Evolutionary conservation across 331 rosid genomes (phyloP).

Genomic region (Acacia pycnantha): DNA sequence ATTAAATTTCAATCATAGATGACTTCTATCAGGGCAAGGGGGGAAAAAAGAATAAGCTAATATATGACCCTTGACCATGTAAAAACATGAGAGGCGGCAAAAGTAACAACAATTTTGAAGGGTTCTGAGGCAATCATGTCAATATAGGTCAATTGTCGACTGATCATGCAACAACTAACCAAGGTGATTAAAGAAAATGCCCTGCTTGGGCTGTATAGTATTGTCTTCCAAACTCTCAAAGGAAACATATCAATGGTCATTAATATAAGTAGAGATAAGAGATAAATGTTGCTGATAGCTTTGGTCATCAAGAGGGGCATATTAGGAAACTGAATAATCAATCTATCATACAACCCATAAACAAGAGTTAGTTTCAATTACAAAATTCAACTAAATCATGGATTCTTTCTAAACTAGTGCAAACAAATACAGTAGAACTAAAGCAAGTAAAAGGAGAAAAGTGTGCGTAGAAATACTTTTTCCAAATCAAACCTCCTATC

Average conservation of each 20-base stretch:
- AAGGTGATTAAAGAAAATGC: too few species aligned
- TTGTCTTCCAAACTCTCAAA: background rate
- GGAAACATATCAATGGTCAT: background rate
- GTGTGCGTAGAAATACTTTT: background rate
- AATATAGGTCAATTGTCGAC: too few species aligned
- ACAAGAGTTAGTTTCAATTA: background rate
- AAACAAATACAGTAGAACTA: slow-evolving; percentile 21
- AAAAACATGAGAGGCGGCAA: too few species aligned
- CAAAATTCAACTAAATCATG: slow-evolving; percentile 11
- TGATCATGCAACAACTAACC: too few species aligned
- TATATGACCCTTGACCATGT: too few species aligned
- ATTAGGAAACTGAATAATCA: slow-evolving; percentile 11
- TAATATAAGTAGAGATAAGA: background rate
- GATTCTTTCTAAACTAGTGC: slow-evolving; percentile 25
- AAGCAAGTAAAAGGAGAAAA: slow-evolving; percentile 9
- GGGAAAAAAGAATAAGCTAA: too few species aligned
- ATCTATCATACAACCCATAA: background rate
- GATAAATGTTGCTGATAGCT: background rate
- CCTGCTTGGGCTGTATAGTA: background rate
- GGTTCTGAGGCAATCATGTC: too few species aligned
- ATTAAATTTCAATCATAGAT: too few species aligned
- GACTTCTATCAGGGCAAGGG: too few species aligned
- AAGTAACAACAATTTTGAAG: too few species aligned
- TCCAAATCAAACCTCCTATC: slow-evolving; percentile 31
- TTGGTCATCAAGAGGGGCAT: background rate